A percentile compares a stretch with the other conserved stretches of the same genome.
Conservation (phyloP, 2,329 filamentous ascomycete species). For the Neonectria coccinea region DNA sequence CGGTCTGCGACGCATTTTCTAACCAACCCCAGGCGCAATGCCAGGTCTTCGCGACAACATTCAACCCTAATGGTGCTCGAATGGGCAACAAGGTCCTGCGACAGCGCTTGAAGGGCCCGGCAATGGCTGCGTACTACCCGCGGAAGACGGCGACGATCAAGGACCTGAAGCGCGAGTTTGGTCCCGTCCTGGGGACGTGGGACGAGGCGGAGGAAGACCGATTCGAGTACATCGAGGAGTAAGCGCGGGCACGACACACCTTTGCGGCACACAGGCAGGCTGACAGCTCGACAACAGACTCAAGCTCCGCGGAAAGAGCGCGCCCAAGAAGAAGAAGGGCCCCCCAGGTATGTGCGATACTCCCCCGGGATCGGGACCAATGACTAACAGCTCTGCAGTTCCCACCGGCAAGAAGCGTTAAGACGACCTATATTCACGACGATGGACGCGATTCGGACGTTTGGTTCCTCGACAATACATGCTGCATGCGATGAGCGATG, state of each 20-base stretch:
- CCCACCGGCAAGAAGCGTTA: conserved; percentile 49
- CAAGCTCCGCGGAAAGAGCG: conserved; percentile 85
- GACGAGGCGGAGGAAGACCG: conserved; percentile 85
- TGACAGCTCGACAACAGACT: conserved; percentile 62
- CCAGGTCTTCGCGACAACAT: conserved; percentile 89
- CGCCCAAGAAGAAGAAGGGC: conserved; percentile 87
- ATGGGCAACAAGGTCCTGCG: conserved; percentile 93
- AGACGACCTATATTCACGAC: conserved; percentile 32
- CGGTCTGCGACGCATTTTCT: conserved; percentile 30
- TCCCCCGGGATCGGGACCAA: not conserved
- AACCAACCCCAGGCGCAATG: conserved; percentile 77
- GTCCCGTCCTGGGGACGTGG: conserved; percentile 73
- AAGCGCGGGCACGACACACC: conserved; percentile 46
- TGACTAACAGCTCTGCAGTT: conserved; percentile 40
- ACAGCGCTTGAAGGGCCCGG: conserved; percentile 86
- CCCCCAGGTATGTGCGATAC: conserved; percentile 50
- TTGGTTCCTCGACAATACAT: conserved; percentile 3
- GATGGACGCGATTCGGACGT: conserved; percentile 25
- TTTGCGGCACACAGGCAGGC: conserved; percentile 24
- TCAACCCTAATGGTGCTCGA: conserved; percentile 85
- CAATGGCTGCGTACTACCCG: conserved; percentile 90
- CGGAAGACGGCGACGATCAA: conserved; percentile 76
- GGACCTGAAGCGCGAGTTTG: conserved; percentile 78
- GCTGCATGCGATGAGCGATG: not conserved
- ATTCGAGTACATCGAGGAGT: conserved; percentile 78